phyloP scores from a whole-genome alignment of 2,329 filamentous ascomycete genomes.

The Diplodia seriata region DNA sequence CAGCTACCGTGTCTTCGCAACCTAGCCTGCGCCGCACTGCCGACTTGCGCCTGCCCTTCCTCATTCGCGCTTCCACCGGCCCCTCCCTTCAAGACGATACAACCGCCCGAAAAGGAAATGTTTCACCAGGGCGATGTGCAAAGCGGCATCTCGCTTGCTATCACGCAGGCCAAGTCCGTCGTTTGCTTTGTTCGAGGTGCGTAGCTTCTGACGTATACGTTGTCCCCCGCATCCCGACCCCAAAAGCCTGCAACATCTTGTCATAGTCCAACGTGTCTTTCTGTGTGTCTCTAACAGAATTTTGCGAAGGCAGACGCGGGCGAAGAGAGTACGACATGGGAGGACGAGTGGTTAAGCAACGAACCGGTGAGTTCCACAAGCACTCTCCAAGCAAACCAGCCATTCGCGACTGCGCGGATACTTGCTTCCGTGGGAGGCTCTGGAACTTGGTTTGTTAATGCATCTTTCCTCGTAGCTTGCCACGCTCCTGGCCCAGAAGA shows the following conservation, averaged over 20 bases:
- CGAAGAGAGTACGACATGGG: slow-evolving; percentile 74
- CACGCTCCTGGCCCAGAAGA: slow-evolving; percentile 64
- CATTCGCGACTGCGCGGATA: no score
- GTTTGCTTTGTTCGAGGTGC: slow-evolving; percentile 83
- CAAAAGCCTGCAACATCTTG: neutral
- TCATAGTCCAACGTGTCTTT: neutral
- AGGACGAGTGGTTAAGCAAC: slow-evolving; percentile 67
- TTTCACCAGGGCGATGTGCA: slow-evolving; percentile 84
- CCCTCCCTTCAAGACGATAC: slow-evolving; percentile 32
- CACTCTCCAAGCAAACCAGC: neutral
- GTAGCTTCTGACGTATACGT: slow-evolving; percentile 2
- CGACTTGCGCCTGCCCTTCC: neutral
- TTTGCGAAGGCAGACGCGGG: slow-evolving; percentile 64
- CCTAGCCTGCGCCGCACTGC: slow-evolving; percentile 21
- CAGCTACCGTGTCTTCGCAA: slow-evolving; percentile 26
- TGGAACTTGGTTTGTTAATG: no score
- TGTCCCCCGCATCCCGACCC: slow-evolving; percentile 11
- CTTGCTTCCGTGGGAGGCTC: neutral
- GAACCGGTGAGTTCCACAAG: slow-evolving; percentile 42
- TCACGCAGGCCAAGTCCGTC: slow-evolving; percentile 78
- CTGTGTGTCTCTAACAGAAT: slow-evolving; percentile 10
- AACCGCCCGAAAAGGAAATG: slow-evolving; percentile 57
- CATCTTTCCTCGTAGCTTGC: slow-evolving; percentile 43
- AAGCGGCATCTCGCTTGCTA: slow-evolving; percentile 77
- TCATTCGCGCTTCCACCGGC: slow-evolving; percentile 24